These are phyloP conservation scores for Fusarium sp. DNA, from an alignment of 2,329 filamentous ascomycete genomes.

Conservation along the genomic window DNA sequence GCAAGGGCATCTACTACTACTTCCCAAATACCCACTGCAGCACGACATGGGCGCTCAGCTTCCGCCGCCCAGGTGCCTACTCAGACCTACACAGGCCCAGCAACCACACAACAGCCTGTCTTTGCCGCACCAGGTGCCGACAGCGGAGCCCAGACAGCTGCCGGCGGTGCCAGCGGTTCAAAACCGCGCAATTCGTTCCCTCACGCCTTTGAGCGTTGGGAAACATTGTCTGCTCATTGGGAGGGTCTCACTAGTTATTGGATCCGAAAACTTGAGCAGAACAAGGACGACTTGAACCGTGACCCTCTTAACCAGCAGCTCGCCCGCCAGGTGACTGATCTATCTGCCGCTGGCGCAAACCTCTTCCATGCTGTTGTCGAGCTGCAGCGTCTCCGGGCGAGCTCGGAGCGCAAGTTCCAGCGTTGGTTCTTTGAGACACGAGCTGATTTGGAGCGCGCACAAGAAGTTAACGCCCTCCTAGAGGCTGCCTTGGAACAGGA, in stretches of 20 bases:
- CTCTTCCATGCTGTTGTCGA: slow-evolving; percentile 98
- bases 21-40: slow-evolving; percentile 39
- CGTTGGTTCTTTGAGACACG: slow-evolving; percentile 98
- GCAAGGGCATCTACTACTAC: slow-evolving; percentile 44
- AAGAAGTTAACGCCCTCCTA: slow-evolving; percentile 85
- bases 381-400: slow-evolving; percentile 90
- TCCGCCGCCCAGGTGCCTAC: slow-evolving; percentile 31
- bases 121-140: slow-evolving; percentile 35
- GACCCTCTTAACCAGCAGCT: slow-evolving; percentile 90
- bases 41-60: slow-evolving; percentile 36
- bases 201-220: slow-evolving; percentile 98
- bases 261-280: slow-evolving; percentile 92
- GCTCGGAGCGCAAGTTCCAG: slow-evolving; percentile 97
- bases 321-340: slow-evolving; percentile 92
- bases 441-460: slow-evolving; percentile 84
- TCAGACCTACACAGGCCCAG: slow-evolving; percentile 37
- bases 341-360: slow-evolving; percentile 97
- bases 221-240: slow-evolving; percentile 96
- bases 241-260: slow-evolving; percentile 97
- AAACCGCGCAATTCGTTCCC: slow-evolving; percentile 81
- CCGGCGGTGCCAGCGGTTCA: slow-evolving; percentile 31
- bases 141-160: slow-evolving; percentile 20
- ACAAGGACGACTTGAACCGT: slow-evolving; percentile 84
- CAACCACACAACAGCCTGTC: slow-evolving; percentile 29
- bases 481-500: slow-evolving; percentile 81